Evolutionary conservation across 2,329 filamentous ascomycete genomes (phyloP), one percentile per base, ranked within the genome.

Genomic region (Exophiala alcalophila): DNA sequence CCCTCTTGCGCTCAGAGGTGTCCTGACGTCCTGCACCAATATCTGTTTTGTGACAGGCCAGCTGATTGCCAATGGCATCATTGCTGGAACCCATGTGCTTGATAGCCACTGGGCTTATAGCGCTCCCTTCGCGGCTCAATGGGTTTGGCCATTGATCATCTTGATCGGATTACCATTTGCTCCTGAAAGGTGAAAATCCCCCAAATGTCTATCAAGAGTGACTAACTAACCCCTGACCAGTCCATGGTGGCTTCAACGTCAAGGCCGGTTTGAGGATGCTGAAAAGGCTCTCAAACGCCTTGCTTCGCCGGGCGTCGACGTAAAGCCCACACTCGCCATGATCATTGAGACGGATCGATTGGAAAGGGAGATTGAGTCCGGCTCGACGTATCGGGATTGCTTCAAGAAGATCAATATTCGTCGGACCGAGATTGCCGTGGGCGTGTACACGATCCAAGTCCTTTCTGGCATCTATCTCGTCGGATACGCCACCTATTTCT

Each of bases 11-110:
- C 62, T 77, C 1, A 65, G 74, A 28, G 73, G 73, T 24, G 61
- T 74, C 15, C 61, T 72, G 0, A 74, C 72, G 0, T 67, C 70
- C 0, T 70, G 70, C 10, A 65, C 74, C 20, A 74, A 77, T 47
- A 63, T 78, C 2, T 71, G 70, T 11, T 70, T 76, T 14, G 61
- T 61, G 9, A 60, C 60, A 12, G 63, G 64, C 6, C 63, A 65
- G 35, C 54, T 66, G 16, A 42, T 65, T 11, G 59, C 63, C 4
- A 63, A 63, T 37, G 58, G 57, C 8, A 60, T 59, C n/a, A 57
- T 59, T 26, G 58, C 58, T 14, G 63, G 58, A 2, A 61, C 61
- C 10, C 57, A 59, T 12, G 50, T 50, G 15, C 55, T 62, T 10
- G 37, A 57, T 12, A 59, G 56, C 19, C 61, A 68, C 39, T 73